Evolutionary conservation across 768 basidiomycete species (phyloP).

Genomic region (Strobilomyces dryophilus): DNA sequence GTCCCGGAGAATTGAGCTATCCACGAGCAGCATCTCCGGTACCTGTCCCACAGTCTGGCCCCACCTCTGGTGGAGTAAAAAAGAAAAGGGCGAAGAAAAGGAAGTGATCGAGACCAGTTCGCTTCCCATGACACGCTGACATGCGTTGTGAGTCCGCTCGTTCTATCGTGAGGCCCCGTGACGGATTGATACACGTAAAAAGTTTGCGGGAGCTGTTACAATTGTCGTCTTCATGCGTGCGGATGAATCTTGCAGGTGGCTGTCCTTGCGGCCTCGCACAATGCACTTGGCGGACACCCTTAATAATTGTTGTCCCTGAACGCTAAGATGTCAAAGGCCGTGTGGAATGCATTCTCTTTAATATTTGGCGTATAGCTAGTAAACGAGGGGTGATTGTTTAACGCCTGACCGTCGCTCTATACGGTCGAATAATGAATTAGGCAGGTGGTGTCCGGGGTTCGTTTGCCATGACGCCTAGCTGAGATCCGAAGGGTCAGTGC

Average conservation of each 20-base stretch:
- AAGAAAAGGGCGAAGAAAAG: constrained; percentile 86
- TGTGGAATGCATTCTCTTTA: not conserved
- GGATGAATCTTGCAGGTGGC: not conserved
- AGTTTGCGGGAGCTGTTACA: not conserved
- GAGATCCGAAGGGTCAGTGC: constrained; percentile 4
- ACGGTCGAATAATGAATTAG: not conserved
- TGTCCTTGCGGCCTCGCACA: not conserved
- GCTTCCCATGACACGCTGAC: constrained; percentile 2
- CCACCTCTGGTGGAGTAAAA: constrained; percentile 60
- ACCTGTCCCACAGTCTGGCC: constrained; percentile 28
- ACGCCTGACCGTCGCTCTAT: too few relatives aligned
- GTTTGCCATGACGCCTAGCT: constrained; percentile 3
- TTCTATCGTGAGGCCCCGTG: not conserved
- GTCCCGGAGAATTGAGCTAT: constrained; percentile 20
- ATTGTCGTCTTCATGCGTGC: constrained; percentile 1
- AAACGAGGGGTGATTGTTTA: not conserved
- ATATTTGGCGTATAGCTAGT: not conserved
- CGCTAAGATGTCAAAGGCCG: constrained; percentile 2
- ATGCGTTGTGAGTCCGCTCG: constrained; percentile 11
- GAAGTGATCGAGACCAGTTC: constrained; percentile 39
- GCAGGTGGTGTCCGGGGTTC: constrained; percentile 22
- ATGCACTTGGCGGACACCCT: not conserved
- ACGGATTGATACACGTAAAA: constrained; percentile 6
- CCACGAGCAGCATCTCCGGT: constrained; percentile 33
- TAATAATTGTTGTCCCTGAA: constrained; percentile 1